phyloP scores from a whole-genome alignment of 805 yeast genomes.

The Candida wancherniae region DNA sequence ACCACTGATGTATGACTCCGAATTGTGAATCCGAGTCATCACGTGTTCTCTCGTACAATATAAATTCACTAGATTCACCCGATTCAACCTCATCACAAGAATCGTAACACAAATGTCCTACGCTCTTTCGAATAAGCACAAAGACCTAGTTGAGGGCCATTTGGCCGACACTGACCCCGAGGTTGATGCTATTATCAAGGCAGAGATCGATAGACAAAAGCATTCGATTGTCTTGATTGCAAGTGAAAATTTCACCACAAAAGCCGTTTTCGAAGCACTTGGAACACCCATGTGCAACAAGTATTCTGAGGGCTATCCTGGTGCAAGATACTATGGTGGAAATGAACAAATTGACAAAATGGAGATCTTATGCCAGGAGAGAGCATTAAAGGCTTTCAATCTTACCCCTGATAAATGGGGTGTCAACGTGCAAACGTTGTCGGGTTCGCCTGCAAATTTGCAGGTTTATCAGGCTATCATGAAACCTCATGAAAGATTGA shows the following conservation, averaged over 20 bases:
- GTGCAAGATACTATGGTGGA: conserved; percentile 98
- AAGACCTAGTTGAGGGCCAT: conserved; percentile 53
- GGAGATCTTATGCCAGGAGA: conserved; percentile 85
- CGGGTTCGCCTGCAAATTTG: conserved; percentile 97
- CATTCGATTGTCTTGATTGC: conserved; percentile 93
- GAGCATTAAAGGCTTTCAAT: conserved; percentile 88
- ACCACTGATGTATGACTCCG: too few species aligned
- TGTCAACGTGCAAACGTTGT: conserved; percentile 92
- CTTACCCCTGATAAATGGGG: conserved; percentile 88
- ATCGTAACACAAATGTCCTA: conserved; percentile 36
- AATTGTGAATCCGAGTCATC: conserved; percentile 10
- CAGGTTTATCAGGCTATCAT: conserved; percentile 93
- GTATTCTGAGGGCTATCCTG: conserved; percentile 99
- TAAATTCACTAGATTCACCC: not conserved
- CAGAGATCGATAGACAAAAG: conserved; percentile 87
- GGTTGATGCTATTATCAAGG: conserved; percentile 64
- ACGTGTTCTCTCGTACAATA: not conserved
- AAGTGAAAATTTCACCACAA: conserved; percentile 94
- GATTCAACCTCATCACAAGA: not conserved
- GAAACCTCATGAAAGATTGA: conserved; percentile 92
- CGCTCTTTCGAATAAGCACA: conserved; percentile 46
- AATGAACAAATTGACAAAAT: conserved; percentile 94
- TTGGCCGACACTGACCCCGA: conserved; percentile 74
- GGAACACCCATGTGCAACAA: conserved; percentile 98
- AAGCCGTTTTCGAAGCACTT: conserved; percentile 91